Evolutionary conservation across 2,329 filamentous ascomycete species (phyloP), one percentile per base, ranked within the genome.

Genomic region (Fusarium penzigii): DNA sequence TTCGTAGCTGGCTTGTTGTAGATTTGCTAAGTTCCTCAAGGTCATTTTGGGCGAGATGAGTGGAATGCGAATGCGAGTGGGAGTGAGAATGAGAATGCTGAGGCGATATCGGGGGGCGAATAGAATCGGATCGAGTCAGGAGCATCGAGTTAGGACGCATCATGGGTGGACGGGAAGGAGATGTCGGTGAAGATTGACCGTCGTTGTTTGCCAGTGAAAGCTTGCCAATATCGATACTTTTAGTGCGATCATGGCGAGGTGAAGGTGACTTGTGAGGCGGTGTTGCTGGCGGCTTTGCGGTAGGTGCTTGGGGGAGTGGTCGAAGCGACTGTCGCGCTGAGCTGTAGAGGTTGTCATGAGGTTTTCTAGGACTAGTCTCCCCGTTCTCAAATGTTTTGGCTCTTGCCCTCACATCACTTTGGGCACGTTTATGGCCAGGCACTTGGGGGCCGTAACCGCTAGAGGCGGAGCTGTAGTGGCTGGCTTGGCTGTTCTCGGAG

Each of bases 1-100:
- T 92, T 41, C 92, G 87, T 17, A 99, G 81, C 70, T 99, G 90
- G 52, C 88, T 87, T 2, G 94, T 97, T 0, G 93, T 89, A 1
- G 94, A 97, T 63, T 90, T 90, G 52, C 93, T 88, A 16, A 99
- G 79, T 34, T 84, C 87, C 68, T 92, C 84, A 11, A 97, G 78
- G 58, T 97, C 92, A 3, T 90, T 87, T 0, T 83, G 78, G 8
- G 78, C 81, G 14, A 92, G 75, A 61, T 65, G 72, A 52, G 69
- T 73, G 66, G 64, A 74, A 53, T 72, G 67, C 20, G 56, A 39
- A 50, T 56, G 58, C 29, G 58, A 59, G 13, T 63, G 54, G 40
- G 52, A 74, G 46, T 55, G 69, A 55, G 52, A 74, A 46, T 55
- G 69, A 55, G 56, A 70, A 55, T 49, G 71, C 46, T 63, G 67